phyloP scores from a whole-genome alignment of 176 grass and related monocot genomes.

The Cenchrus fungigraminus region DNA sequence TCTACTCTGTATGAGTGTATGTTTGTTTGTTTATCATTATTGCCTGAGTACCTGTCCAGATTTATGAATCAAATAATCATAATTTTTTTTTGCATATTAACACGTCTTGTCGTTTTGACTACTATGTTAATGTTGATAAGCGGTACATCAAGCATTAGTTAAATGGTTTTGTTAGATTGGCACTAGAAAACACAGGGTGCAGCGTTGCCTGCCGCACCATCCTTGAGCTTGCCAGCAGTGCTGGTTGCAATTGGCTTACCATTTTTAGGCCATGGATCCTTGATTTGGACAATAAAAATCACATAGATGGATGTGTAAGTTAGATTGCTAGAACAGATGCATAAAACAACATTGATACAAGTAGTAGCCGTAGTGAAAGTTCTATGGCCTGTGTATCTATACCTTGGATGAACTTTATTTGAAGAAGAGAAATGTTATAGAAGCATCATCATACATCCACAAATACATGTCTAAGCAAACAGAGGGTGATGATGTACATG shows the following conservation, averaged over 20 bases:
- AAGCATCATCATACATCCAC: constrained; percentile 12
- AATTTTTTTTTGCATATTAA: background rate
- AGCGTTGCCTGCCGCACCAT: too few species aligned
- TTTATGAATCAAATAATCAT: constrained; percentile 11
- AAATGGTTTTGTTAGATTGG: constrained; percentile 14
- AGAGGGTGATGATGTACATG: constrained; percentile 24
- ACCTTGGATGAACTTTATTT: too few species aligned
- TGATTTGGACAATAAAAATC: too few species aligned
- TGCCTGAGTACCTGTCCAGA: background rate
- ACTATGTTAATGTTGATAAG: background rate
- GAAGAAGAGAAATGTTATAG: constrained; percentile 37
- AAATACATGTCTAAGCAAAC: constrained; percentile 16
- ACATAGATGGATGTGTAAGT: too few species aligned
- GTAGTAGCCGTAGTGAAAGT: too few species aligned
- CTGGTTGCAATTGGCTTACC: too few species aligned
- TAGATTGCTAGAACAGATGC: too few species aligned
- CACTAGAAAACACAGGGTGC: too few species aligned
- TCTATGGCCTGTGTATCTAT: too few species aligned
- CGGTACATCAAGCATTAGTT: constrained; percentile 1
- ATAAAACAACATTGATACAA: too few species aligned
- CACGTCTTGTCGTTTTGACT: background rate
- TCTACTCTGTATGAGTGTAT: background rate
- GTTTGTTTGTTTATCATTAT: background rate
- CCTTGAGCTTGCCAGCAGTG: too few species aligned
- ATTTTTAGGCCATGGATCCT: too few species aligned